A percentile compares a stretch with the other conserved stretches of the same genome.
Conservation (phyloP, 352 stramenopile genomes). For the Phytophthora hibernalis region DNA sequence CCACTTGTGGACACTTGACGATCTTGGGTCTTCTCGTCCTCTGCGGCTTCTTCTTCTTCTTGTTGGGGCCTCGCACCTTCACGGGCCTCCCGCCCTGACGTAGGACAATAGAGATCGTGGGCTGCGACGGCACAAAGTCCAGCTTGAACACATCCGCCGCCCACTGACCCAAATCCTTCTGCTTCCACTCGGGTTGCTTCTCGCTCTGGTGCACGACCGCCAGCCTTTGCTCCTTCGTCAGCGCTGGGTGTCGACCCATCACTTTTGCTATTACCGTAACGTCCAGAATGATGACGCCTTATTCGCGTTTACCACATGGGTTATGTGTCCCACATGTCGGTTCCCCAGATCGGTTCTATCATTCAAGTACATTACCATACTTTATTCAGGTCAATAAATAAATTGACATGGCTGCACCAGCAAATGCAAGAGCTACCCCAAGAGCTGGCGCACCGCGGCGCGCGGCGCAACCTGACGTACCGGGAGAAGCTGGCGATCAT, state of each 20-base stretch:
- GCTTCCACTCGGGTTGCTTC: constrained; percentile 65
- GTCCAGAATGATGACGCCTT: neutral
- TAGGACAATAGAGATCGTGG: constrained; percentile 78
- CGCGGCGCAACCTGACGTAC: constrained; percentile 68
- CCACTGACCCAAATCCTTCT: constrained; percentile 73
- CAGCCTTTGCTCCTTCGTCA: constrained; percentile 74
- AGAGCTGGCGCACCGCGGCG: neutral
- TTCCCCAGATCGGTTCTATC: neutral
- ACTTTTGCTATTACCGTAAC: neutral
- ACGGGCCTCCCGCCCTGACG: constrained; percentile 56
- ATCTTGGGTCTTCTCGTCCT: constrained; percentile 57
- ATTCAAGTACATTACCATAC: neutral
- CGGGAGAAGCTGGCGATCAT: constrained; percentile 66
- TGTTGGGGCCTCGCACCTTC: constrained; percentile 39
- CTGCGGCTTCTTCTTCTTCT: constrained; percentile 49
- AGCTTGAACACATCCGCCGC: constrained; percentile 66
- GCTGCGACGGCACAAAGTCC: constrained; percentile 67
- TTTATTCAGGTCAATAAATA: neutral
- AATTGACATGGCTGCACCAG: neutral
- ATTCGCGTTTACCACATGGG: neutral
- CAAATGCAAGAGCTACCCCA: neutral
- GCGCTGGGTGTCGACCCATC: constrained; percentile 40
- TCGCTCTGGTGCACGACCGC: constrained; percentile 74
- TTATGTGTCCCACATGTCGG: too few relatives aligned
- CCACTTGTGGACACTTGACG: constrained; percentile 70